Base-by-base conservation (phyloP, 1,139 yeast species). In the Candida sanyaensis region DNA sequence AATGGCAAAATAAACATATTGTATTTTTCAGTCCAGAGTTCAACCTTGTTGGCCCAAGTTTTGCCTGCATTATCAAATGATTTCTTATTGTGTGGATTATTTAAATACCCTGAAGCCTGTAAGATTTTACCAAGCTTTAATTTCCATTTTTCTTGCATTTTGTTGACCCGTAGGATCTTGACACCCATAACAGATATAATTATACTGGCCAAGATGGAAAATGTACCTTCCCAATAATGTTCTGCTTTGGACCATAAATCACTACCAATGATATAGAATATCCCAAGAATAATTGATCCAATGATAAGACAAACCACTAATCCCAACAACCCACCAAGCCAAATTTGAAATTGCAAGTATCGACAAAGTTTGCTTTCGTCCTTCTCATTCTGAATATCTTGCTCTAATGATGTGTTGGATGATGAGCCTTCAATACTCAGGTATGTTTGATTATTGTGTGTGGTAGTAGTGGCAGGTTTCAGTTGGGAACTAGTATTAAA, bases 101-200 rank as follows among this genome's bases (percentile, higher is more conserved):
- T 38, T 12, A 38, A 38, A n/a, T 38, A 38, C 21, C 33, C 41
- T 5, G 41, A 28, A 9, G 26, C 5, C 13, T 38, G 32, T 27
- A 38, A 38, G 29, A 28, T 28, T 21, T 29, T 31, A 23, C 65
- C 58, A 31, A 88, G 77, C 65, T 88, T 88, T 48, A 80, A 69
- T 59, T 87, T 81, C 97, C 97, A 91, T 67, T 90, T 90, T 52
- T 82, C 83, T 68, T 88, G 89, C 90, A 90, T 82, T 45, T 64
- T 69, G 49, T 64, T 71, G 24, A 75, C 76, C 34, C 79, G 59
- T 31, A 75, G 61, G 11, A 75, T 71, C 48, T 74, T 73, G 21
- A 73, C 56, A 1, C 79, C 80, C 80, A 75, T 75, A 5, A 70
- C 63, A 1, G 79, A 72, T 17, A 75, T 75, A 41, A 75, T 73